Evolutionary conservation across 192 early-diverging fungal species (phyloP), one percentile per base, ranked within the genome.

Genomic region (Paraglomus brasilianum): DNA sequence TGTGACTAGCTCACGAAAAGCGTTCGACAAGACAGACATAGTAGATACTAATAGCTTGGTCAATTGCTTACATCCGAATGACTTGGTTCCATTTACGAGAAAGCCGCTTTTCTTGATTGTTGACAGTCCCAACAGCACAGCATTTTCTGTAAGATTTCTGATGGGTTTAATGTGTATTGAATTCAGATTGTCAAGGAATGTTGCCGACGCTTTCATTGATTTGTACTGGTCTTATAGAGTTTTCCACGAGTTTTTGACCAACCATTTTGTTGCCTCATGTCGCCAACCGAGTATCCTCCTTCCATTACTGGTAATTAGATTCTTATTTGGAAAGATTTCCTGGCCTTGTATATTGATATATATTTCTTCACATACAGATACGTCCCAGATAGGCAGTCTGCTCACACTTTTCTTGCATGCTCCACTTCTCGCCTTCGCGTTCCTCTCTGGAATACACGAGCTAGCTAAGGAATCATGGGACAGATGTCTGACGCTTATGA

Each of bases 391-490:
- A 5, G 97, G 97, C 41, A 90, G 89, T 75, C 83, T 98, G 11
- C 98, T 97, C 71, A 98, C 95, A 5, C 74, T 98, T 64, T 98
- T 98, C 71, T 77, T 98, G 62, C 93, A 97, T 75, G 88, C 89
- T 11, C 94, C 95, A 2, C 60, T 95, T 11, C 89, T 95, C 49
- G 97, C 91, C 0, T 95, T 98, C 68, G 87, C 89, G 19, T 94
- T 90, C 62, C 80, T 95, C 15, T 90, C 82, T 7, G 89, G 89
- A 45, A 83, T 87, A 38, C 83, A 80, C 1, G 80, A 89, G 51
- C 72, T 89, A 21, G 77, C 80, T 55, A 70, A 81, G 5, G 81
- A 86, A 1, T 81, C 81, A 10, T 95, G 94, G 94, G 80, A 84
- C n/a, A 81, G 86, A 63, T 87, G 88, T 72, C 70, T 84, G 3